Conservation (phyloP, 768 basidiomycete species). For the Hemileccinum rubropunctum region DNA sequence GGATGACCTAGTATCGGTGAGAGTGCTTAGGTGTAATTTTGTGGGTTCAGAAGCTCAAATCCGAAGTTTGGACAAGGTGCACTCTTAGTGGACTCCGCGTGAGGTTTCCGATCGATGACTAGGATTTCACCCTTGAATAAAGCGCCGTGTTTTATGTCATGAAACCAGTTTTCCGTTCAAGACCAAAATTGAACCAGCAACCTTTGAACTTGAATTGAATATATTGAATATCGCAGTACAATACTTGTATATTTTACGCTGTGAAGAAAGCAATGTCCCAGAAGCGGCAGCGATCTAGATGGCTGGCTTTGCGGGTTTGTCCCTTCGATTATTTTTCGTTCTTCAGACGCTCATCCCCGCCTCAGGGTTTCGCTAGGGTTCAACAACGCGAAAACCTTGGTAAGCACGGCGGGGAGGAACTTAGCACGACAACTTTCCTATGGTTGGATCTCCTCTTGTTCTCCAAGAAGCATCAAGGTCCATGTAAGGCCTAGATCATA, state of each 20-base stretch:
- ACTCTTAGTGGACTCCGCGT: background rate
- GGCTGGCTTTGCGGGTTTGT: conserved; percentile 56
- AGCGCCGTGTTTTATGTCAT: conserved; percentile 7
- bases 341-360: background rate
- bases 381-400: conserved; percentile 56
- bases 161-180: conserved; percentile 6
- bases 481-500: conserved; percentile 37
- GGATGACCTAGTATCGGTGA: too few relatives aligned
- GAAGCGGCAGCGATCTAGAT: conserved; percentile 46
- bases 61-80: background rate
- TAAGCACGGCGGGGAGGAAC: conserved; percentile 30
- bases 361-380: conserved; percentile 40
- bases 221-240: background rate
- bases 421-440: conserved; percentile 4
- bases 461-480: conserved; percentile 24
- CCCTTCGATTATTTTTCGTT: conserved; percentile 3
- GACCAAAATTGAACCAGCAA: too few relatives aligned
- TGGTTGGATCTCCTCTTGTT: conserved; percentile 60
- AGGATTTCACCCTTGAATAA: background rate
- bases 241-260: background rate
- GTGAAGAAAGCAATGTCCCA: conserved; percentile 3
- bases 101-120: background rate
- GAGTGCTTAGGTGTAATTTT: background rate
- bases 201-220: too few relatives aligned
- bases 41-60: background rate